phyloP scores from a whole-genome alignment of 2,329 filamentous ascomycete genomes.

The Penicillium glabrum region DNA sequence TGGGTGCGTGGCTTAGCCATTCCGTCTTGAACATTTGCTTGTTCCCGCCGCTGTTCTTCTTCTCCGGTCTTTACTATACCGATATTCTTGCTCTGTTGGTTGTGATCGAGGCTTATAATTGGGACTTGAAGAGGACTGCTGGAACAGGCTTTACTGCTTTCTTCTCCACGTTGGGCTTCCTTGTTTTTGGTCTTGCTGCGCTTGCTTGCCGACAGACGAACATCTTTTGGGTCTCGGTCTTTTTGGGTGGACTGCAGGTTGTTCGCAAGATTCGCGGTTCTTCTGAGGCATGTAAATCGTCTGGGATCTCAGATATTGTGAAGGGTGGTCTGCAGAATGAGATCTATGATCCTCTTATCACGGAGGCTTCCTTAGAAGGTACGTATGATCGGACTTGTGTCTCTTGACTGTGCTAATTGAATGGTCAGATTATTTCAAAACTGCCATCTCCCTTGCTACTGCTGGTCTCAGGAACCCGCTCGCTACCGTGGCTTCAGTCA shows the following conservation, averaged over 20 bases:
- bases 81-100: constrained; percentile 79
- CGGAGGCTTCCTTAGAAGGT: constrained; percentile 53
- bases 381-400: constrained; percentile 10
- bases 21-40: constrained; percentile 73
- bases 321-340: constrained; percentile 37
- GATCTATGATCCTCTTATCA: constrained; percentile 52
- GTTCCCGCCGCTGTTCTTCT: constrained; percentile 93
- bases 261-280: constrained; percentile 35
- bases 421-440: constrained; percentile 47
- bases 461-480: constrained; percentile 51
- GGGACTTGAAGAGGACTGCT: constrained; percentile 40
- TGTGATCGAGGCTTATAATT: constrained; percentile 68
- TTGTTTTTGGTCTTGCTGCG: constrained; percentile 63
- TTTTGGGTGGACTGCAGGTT: constrained; percentile 47
- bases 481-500: constrained; percentile 38
- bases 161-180: constrained; percentile 35
- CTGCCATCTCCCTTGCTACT: constrained; percentile 63
- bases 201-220: constrained; percentile 90
- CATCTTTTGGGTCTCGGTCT: constrained; percentile 80
- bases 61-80: constrained; percentile 92
- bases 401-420: constrained; percentile 22
- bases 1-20: constrained; percentile 37
- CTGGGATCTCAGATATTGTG: constrained; percentile 30
- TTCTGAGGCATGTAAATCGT: constrained; percentile 27
- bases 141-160: constrained; percentile 16